Evolutionary conservation across 2,329 filamentous ascomycete genomes (phyloP).

Genomic region (Colletotrichum tofieldiae): DNA sequence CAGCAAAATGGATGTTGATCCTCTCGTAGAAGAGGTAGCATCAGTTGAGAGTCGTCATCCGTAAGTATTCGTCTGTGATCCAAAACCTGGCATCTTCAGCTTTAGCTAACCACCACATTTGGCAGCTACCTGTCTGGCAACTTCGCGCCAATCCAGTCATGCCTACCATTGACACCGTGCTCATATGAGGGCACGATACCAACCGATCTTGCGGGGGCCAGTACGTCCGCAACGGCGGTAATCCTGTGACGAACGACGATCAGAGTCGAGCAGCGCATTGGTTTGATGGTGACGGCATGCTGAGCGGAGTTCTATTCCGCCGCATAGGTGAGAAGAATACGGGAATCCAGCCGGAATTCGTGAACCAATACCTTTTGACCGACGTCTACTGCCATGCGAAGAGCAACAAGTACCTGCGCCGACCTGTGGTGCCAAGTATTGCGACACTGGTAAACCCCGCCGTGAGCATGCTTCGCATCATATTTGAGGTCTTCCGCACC

Average conservation of each 20-base stretch:
- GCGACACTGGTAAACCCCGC: slow-evolving; percentile 75
- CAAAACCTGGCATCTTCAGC: not conserved
- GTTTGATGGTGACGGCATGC: slow-evolving; percentile 85
- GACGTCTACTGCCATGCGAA: slow-evolving; percentile 74
- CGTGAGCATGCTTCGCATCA: slow-evolving; percentile 65
- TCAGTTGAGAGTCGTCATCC: slow-evolving; percentile 20
- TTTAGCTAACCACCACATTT: not conserved
- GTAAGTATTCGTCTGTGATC: slow-evolving; percentile 4
- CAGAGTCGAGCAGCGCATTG: slow-evolving; percentile 76
- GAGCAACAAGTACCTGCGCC: slow-evolving; percentile 61
- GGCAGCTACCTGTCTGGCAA: slow-evolving; percentile 74
- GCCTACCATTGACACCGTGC: slow-evolving; percentile 70
- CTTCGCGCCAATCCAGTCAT: slow-evolving; percentile 76
- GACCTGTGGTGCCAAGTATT: slow-evolving; percentile 77
- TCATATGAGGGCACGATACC: slow-evolving; percentile 72
- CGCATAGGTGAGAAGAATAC: slow-evolving; percentile 53
- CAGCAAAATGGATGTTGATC: not conserved
- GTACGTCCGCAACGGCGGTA: slow-evolving; percentile 81
- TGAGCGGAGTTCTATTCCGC: slow-evolving; percentile 76
- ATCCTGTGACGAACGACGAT: slow-evolving; percentile 75
- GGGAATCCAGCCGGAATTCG: slow-evolving; percentile 73
- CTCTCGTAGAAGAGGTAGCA: not conserved
- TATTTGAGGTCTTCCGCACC: slow-evolving; percentile 69
- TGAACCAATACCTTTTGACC: slow-evolving; percentile 79
- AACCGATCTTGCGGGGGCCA: slow-evolving; percentile 77